Evolutionary conservation across 495 filamentous ascomycete genomes (phyloP), one percentile per base, ranked within the genome.

Genomic region (Chaetomium fimeti): DNA sequence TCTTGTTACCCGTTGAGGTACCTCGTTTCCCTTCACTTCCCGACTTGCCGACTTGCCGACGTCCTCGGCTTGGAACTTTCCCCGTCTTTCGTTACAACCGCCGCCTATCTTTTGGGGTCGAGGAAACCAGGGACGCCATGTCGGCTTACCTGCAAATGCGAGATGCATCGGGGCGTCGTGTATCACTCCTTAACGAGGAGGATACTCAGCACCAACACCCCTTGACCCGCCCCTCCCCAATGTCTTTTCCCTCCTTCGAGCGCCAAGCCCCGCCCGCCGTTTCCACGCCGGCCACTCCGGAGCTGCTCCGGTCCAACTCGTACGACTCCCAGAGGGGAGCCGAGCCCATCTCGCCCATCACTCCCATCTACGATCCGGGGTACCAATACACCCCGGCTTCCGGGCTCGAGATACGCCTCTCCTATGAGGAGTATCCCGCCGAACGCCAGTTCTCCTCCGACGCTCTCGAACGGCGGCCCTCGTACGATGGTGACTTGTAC

Each of bases 251-350:
- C 13, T 29, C 52, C 28, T 55, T 20, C n/a, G 53, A 65, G 51
- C 60, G 27, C 36, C 49, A 38, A 43, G 47, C 72, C 15, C 32
- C 63, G 20, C 65, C 72, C 52, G 73, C 74, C 42, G 77, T 75
- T 3, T 79, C 81, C 7, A 70, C 72, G 22, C 76, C 79, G 42
- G 69, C 74, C 60, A 83, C 80, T 0, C 82, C 82, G 32, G 79
- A 78, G 63, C 76, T 85, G 29, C 69, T 80, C 28, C 79, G 82
- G 9, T 79, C 81, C 25, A 75, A 84, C 64, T 85, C 82, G 0
- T 85, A 81, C 68, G 82, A 84, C 68, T 85, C 82, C 15, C 78
- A 83, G 57, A 76, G 76, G 62, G 78, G 77, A 71, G 76, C 72
- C 67, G 82, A 81, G 49, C 75, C 78, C 27, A 62, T 74, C 36